These are phyloP conservation scores for Boletus subluridellus DNA, from an alignment of 1,284 basidiomycete genomes.

Conservation along the genomic window DNA sequence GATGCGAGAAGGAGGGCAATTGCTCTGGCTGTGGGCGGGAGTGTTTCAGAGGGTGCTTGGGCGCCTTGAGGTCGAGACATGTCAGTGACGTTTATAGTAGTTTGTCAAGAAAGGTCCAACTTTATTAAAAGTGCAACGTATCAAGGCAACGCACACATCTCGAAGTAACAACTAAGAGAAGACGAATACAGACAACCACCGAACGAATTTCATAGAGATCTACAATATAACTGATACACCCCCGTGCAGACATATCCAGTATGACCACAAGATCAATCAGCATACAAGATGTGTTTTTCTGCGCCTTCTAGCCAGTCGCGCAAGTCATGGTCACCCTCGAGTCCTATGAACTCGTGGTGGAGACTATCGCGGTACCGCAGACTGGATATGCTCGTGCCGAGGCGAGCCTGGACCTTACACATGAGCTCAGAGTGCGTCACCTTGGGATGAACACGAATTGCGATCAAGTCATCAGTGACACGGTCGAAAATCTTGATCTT, in stretches of 20 bases:
- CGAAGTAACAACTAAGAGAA: conserved; percentile 2
- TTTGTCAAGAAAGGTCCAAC: background rate
- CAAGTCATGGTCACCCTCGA: conserved; percentile 71
- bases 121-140: conserved; percentile 16
- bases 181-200: conserved; percentile 8
- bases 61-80: conserved; percentile 54
- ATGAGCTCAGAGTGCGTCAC: conserved; percentile 84
- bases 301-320: conserved; percentile 79
- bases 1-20: conserved; percentile 91
- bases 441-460: conserved; percentile 94
- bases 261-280: conserved; percentile 46
- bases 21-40: conserved; percentile 87
- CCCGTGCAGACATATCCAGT: conserved; percentile 7
- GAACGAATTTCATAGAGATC: conserved; percentile 25
- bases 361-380: conserved; percentile 75
- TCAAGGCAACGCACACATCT: conserved; percentile 1
- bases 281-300: conserved; percentile 87
- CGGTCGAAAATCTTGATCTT: conserved; percentile 98
- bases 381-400: conserved; percentile 71
- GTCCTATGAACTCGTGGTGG: conserved; percentile 59
- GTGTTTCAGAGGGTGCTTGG: conserved; percentile 53
- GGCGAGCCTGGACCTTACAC: conserved; percentile 84
- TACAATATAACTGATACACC: conserved; percentile 26
- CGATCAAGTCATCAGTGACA: conserved; percentile 89
- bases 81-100: background rate